phyloP scores from a whole-genome alignment of 1,284 basidiomycete species.

The Trichosporon asahii region DNA sequence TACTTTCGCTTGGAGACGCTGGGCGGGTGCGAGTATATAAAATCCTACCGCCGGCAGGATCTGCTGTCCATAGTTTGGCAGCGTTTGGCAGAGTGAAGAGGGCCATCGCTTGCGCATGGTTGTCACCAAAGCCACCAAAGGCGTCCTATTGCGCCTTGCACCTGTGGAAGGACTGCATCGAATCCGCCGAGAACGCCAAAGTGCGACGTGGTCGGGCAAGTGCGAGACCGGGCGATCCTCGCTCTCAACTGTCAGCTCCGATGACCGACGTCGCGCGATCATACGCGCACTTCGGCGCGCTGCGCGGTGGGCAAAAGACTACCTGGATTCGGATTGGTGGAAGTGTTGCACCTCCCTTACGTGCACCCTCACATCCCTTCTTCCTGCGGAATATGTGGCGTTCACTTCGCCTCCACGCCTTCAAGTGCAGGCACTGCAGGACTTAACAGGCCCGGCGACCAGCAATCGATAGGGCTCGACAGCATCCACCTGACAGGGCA shows the following conservation, averaged over 20 bases:
- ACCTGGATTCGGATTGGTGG: not conserved
- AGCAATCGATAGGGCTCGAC: not conserved
- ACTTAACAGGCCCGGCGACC: not conserved
- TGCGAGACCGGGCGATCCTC: not conserved
- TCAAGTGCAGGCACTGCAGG: not conserved
- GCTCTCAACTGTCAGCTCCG: not conserved
- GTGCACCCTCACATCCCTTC: not conserved
- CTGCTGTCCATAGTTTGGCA: not conserved
- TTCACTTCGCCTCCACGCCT: not conserved
- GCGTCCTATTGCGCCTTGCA: not conserved
- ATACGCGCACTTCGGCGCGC: not conserved
- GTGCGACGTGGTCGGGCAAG: slow-evolving; percentile 2
- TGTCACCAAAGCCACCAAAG: not conserved
- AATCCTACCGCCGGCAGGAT: not conserved
- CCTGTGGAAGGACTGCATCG: not conserved
- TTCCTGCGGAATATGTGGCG: not conserved
- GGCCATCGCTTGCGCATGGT: not conserved
- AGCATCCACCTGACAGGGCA: not conserved
- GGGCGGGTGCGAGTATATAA: not conserved
- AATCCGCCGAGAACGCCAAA: not conserved
- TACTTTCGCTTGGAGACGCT: not conserved
- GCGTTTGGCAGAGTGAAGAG: not conserved
- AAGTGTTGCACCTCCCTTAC: not conserved
- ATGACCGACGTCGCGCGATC: not conserved
- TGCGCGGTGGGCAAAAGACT: not conserved